Base-by-base conservation (phyloP, 2,329 filamentous ascomycete genomes). In the Lecanicillium sp. region DNA sequence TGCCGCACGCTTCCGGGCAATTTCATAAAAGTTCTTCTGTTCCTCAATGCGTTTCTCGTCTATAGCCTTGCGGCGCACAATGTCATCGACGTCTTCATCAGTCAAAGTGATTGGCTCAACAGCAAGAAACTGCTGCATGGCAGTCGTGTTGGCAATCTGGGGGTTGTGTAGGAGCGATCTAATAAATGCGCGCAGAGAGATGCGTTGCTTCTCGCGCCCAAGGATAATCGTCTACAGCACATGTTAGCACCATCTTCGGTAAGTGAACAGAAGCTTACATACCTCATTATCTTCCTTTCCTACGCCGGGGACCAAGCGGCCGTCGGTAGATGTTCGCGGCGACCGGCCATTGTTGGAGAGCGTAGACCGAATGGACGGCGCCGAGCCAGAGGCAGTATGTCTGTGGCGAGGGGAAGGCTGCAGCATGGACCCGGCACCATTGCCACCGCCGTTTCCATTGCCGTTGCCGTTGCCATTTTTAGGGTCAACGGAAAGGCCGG, bases 11-110 rank as follows among this genome's bases (percentile, higher is more conserved):
- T 88, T 81, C 48, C 88, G 74, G 8, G 92, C 92, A 55, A 98
- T 89, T 57, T 98, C 90, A 59, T 96, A 98, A 58, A 98, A 98
- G 47, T 81, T 78, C 56, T 81, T 84, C 58, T 98, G 92, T 60
- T 98, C 92, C 53, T 94, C 86, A 37, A 97, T 76, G 32, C 92
- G 80, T 60, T 84, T 85, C 57, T 86, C 81, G 52, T 98, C 92
- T 61, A 95, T 80, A 11, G 77, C 72, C 59, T 89, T 94, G 38
- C 92, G 76, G 42, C 75, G 75, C 45, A 80, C 61, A 22, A 96
- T 88, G 55, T 98, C 92, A 3, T 82, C 74, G 19, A 83, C 66
- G 55, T 98, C 92, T 42, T 92, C 87, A 49, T 90, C 84, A 17
- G 79, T 87, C 9, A 87, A 69, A 2, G 73, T 78, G 18, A 94